Evolutionary conservation across 441 rosid genomes (phyloP).

Genomic region (Manihot esculenta): DNA sequence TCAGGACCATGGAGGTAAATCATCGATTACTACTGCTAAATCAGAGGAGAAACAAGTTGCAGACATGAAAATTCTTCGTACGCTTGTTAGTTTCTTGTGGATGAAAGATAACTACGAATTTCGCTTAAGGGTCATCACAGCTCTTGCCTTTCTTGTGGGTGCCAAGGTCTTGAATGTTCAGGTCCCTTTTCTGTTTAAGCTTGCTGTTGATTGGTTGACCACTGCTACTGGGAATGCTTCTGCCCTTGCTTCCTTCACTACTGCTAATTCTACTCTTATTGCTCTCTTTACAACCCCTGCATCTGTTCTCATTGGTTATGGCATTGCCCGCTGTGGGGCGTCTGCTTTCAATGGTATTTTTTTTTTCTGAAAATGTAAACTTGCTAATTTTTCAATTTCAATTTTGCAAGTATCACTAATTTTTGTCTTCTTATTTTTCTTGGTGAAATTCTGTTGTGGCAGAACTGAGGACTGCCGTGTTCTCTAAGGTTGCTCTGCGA

Average conservation of each 20-base stretch:
- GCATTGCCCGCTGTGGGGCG: constrained; percentile 78
- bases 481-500: constrained; percentile 82
- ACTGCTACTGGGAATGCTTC: constrained; percentile 53
- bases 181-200: constrained; percentile 91
- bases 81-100: constrained; percentile 73
- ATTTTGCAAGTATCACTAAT: not conserved
- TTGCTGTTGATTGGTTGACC: constrained; percentile 80
- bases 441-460: constrained; percentile 24
- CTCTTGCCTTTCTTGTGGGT: constrained; percentile 74
- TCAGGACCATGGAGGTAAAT: constrained; percentile 17
- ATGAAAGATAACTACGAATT: constrained; percentile 77
- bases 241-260: constrained; percentile 46
- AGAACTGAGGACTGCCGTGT: constrained; percentile 88
- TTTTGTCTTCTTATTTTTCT: constrained; percentile 6
- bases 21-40: constrained; percentile 14
- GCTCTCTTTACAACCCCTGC: constrained; percentile 79
- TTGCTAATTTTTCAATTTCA: not conserved
- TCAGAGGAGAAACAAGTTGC: constrained; percentile 37
- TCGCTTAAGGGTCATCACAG: constrained; percentile 71
- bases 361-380: not conserved
- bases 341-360: constrained; percentile 79
- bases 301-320: constrained; percentile 81
- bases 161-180: constrained; percentile 87
- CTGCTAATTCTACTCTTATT: constrained; percentile 55
- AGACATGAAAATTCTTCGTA: constrained; percentile 68